Conservation (phyloP, 2,329 filamentous ascomycete species). For the Penicillium sp. region DNA sequence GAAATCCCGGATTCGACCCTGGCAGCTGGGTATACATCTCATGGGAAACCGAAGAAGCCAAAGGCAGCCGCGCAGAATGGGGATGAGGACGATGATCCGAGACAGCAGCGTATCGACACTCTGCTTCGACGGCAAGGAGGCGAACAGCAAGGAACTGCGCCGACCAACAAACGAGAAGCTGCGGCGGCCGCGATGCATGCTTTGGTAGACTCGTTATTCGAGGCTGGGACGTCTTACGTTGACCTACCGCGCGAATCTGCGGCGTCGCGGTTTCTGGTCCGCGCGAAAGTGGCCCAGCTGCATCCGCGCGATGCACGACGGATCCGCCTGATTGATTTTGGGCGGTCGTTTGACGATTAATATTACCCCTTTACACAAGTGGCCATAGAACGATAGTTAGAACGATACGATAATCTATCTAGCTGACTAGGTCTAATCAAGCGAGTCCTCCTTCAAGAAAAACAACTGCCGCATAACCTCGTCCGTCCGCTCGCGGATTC, state of each 20-base stretch:
- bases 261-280: constrained; percentile 50
- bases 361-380: no score
- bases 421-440: constrained; percentile 46
- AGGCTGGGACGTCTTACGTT: constrained; percentile 46
- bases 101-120: constrained; percentile 50
- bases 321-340: constrained; percentile 53
- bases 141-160: constrained; percentile 20
- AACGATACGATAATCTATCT: background rate
- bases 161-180: constrained; percentile 43
- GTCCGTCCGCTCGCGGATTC: constrained; percentile 66
- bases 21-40: constrained; percentile 51
- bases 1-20: constrained; percentile 57
- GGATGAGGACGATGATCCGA: constrained; percentile 27
- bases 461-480: constrained; percentile 76
- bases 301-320: constrained; percentile 52
- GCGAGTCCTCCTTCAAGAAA: constrained; percentile 66
- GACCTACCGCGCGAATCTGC: constrained; percentile 49
- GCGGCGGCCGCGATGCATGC: constrained; percentile 46
- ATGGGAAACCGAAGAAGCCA: constrained; percentile 45
- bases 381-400: no score
- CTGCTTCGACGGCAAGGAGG: constrained; percentile 39
- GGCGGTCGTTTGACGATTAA: constrained; percentile 31
- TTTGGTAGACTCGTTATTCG: constrained; percentile 46
- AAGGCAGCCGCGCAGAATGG: constrained; percentile 24
- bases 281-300: constrained; percentile 54